Evolutionary conservation across 768 basidiomycete species (phyloP).

Genomic region (Suillus weaverae): DNA sequence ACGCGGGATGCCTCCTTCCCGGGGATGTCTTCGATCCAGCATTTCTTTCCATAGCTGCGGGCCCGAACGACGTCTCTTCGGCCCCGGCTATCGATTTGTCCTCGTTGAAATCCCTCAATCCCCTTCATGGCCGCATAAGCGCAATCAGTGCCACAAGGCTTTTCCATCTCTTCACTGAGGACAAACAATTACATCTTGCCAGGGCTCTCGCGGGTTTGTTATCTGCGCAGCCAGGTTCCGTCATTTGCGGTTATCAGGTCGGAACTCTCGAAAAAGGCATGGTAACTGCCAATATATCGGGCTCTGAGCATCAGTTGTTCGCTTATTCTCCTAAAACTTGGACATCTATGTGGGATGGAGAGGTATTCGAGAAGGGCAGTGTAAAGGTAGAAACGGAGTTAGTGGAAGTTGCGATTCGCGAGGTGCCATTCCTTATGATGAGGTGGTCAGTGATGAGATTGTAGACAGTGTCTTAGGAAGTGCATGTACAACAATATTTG

Average conservation of each 20-base stretch:
- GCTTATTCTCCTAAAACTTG: conserved; percentile 19
- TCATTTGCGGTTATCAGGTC: conserved; percentile 31
- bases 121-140: conserved; percentile 48
- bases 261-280: conserved; percentile 17
- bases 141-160: conserved; percentile 51
- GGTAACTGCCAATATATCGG: neutral
- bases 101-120: conserved; percentile 44
- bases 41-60: conserved; percentile 38
- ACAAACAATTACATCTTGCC: conserved; percentile 30
- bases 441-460: neutral
- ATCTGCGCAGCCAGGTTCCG: conserved; percentile 29
- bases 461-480: neutral
- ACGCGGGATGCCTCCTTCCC: conserved; percentile 51
- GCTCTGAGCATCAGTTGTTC: neutral
- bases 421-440: neutral
- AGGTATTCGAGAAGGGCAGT: conserved; percentile 31
- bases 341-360: conserved; percentile 20
- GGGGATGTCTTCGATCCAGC: conserved; percentile 55
- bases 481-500: neutral
- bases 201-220: conserved; percentile 29
- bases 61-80: conserved; percentile 27
- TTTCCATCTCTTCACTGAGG: conserved; percentile 41
- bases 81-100: conserved; percentile 28
- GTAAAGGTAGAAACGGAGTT: conserved; percentile 32
- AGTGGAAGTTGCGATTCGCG: neutral